Percentiles rank a stretch among this genome's conserved stretches.
phyloP scores from a whole-genome alignment of 208 protist species.

The Endotrypanum monterogeii region DNA sequence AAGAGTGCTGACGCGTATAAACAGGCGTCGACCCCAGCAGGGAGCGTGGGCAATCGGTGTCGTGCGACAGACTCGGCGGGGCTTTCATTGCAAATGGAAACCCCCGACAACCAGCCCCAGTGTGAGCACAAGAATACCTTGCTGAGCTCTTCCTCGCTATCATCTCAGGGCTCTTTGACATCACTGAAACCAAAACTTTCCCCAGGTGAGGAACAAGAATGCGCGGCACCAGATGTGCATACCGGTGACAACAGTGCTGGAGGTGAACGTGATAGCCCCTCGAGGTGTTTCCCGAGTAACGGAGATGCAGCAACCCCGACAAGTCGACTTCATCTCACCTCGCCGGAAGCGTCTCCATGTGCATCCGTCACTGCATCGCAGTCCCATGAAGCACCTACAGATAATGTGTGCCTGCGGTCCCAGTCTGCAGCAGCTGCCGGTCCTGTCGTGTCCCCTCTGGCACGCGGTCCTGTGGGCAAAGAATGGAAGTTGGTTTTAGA shows the following conservation, averaged over 20 bases:
- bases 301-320: not conserved
- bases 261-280: not conserved
- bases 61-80: not conserved
- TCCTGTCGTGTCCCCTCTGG: not conserved
- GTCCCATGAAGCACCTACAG: not conserved
- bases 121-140: constrained; percentile 21
- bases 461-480: constrained; percentile 17
- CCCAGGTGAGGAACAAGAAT: not conserved
- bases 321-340: not conserved
- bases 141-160: constrained; percentile 28
- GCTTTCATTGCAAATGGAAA: not conserved
- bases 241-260: not conserved
- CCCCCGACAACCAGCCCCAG: not conserved
- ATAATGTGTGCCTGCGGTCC: not conserved
- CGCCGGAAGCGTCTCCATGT: not conserved
- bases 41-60: not conserved
- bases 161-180: not conserved
- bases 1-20: not conserved
- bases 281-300: not conserved
- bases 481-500: constrained; percentile 25
- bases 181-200: not conserved
- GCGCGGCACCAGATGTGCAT: not conserved
- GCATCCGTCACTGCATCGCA: not conserved
- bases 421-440: not conserved
- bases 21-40: not conserved